These are phyloP conservation scores for Colletotrichum sp. DNA, from an alignment of 2,329 filamentous ascomycete genomes.

Conservation along the genomic window DNA sequence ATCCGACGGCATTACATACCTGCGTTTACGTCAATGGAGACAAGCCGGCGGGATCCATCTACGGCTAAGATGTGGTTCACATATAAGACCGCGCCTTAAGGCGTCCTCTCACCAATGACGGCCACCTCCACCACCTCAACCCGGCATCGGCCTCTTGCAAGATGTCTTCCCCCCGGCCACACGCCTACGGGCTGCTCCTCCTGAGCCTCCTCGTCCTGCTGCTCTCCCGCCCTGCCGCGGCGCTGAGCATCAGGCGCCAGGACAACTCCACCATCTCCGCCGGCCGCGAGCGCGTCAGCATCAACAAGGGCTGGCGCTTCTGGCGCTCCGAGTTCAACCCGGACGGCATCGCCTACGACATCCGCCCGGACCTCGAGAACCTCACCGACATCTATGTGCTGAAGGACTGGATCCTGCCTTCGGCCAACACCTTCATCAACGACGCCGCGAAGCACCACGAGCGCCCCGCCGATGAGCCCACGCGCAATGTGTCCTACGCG, in stretches of 20 bases:
- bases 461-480: conserved; percentile 33
- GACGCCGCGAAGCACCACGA: conserved; percentile 31
- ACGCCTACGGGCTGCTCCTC: neutral
- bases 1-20: neutral
- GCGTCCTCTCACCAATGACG: neutral
- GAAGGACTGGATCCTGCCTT: conserved; percentile 47
- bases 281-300: conserved; percentile 30
- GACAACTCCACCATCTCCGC: neutral
- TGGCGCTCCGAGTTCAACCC: conserved; percentile 38
- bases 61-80: neutral
- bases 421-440: conserved; percentile 43
- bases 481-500: conserved; percentile 34
- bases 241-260: neutral
- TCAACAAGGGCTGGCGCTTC: conserved; percentile 44
- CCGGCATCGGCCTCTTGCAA: neutral
- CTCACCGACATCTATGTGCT: conserved; percentile 25
- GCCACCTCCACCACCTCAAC: neutral
- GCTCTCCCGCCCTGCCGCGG: neutral
- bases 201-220: neutral
- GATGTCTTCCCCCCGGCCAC: neutral
- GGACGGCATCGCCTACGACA: conserved; percentile 35
- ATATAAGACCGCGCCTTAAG: neutral
- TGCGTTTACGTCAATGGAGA: neutral
- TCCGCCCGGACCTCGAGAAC: conserved; percentile 25
- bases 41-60: neutral